A percentile compares a stretch with the other conserved stretches of the same genome.
These are phyloP conservation scores for Eucalyptus sideroxylon DNA, from an alignment of 345 rosid genomes.

Conservation along the genomic window DNA sequence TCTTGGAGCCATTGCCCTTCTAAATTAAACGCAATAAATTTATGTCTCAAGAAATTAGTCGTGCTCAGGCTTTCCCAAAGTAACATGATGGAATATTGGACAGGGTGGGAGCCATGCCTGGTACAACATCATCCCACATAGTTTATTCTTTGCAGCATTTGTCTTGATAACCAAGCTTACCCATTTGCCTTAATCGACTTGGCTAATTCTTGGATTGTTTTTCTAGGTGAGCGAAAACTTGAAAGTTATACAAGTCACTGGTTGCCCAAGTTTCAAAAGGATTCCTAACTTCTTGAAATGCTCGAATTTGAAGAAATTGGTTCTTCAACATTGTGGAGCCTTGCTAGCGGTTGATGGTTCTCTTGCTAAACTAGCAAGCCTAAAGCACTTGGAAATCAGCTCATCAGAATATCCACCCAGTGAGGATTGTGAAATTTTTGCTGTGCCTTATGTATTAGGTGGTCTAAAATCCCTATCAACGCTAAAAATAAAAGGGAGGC, in stretches of 20 bases:
- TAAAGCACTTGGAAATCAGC: background rate
- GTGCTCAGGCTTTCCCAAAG: background rate
- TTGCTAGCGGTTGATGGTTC: background rate
- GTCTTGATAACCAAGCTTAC: background rate
- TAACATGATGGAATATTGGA: background rate
- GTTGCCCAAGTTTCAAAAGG: background rate
- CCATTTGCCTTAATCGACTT: background rate
- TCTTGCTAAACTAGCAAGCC: background rate
- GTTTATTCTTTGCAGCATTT: background rate
- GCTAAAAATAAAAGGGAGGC: background rate
- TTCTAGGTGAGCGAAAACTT: background rate
- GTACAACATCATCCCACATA: background rate
- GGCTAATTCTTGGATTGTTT: background rate
- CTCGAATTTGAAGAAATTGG: background rate
- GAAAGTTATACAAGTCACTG: background rate
- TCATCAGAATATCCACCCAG: too few relatives aligned
- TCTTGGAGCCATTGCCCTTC: background rate
- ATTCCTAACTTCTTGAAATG: background rate
- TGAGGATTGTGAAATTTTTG: background rate
- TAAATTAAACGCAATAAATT: background rate
- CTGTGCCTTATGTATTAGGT: background rate
- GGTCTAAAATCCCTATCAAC: background rate
- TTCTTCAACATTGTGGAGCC: background rate
- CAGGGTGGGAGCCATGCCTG: background rate
- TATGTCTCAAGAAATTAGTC: background rate